These are phyloP conservation scores for Leishmania braziliensis DNA, from an alignment of 208 protist genomes.

Conservation along the genomic window DNA sequence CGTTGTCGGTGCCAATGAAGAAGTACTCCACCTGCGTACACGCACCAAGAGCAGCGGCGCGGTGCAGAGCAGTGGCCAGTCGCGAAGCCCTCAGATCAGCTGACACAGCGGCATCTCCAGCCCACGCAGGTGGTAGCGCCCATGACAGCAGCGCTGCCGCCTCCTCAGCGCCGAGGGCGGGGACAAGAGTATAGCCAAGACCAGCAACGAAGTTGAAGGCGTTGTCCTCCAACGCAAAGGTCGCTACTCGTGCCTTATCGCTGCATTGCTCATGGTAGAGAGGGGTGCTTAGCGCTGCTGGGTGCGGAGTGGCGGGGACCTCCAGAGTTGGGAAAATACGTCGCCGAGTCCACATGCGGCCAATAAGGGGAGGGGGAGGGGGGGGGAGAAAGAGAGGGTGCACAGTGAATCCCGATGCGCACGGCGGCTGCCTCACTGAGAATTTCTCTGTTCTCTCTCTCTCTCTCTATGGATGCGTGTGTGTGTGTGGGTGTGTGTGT, in stretches of 20 bases:
- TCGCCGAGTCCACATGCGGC: conserved; percentile 31
- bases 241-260: not conserved
- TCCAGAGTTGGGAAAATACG: conserved; percentile 20
- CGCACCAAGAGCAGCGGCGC: conserved; percentile 16
- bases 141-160: conserved; percentile 43
- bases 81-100: not conserved
- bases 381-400: not conserved
- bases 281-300: conserved; percentile 21
- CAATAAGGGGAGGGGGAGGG: not conserved
- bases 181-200: conserved; percentile 67
- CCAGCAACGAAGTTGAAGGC: conserved; percentile 52
- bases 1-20: conserved; percentile 66
- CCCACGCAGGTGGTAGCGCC: conserved; percentile 26
- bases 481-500: not conserved
- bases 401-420: too few species aligned
- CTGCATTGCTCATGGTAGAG: conserved; percentile 9
- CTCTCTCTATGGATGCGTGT: not conserved
- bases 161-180: conserved; percentile 25
- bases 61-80: not conserved
- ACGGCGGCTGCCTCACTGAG: not conserved
- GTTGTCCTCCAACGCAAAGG: conserved; percentile 30
- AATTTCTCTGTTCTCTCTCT: not conserved
- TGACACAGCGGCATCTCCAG: not conserved
- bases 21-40: conserved; percentile 86
- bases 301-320: conserved; percentile 10